phyloP scores from a whole-genome alignment of 2,329 filamentous ascomycete genomes.

The Westerdykella sp. region DNA sequence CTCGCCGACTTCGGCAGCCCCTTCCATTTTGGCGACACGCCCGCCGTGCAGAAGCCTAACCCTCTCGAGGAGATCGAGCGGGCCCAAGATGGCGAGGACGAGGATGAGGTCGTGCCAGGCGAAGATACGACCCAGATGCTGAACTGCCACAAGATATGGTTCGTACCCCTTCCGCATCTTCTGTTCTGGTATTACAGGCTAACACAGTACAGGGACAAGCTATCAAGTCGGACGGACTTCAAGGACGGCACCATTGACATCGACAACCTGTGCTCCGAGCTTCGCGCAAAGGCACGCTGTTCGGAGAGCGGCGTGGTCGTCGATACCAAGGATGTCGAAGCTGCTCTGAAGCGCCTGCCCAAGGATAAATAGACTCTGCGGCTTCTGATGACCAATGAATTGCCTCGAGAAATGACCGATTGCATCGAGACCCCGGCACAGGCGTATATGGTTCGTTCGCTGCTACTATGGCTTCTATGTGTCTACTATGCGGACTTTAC shows the following conservation, averaged over 20 bases:
- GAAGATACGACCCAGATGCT: constrained; percentile 60
- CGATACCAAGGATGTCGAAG: constrained; percentile 80
- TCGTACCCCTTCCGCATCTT: constrained; percentile 37
- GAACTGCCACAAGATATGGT: constrained; percentile 92
- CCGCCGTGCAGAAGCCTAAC: constrained; percentile 48
- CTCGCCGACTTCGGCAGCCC: constrained; percentile 71
- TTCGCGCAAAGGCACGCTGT: constrained; percentile 93
- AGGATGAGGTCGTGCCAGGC: constrained; percentile 53
- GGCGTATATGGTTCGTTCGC: constrained; percentile 7
- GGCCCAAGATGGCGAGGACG: constrained; percentile 62
- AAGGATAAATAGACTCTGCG: constrained; percentile 20
- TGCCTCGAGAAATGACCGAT: constrained; percentile 6
- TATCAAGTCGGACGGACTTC: constrained; percentile 81
- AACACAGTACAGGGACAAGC: constrained; percentile 66
- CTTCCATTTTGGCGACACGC: constrained; percentile 59
- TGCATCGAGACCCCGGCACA: constrained; percentile 11
- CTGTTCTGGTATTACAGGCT: constrained; percentile 27
- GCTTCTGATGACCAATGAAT: neutral
- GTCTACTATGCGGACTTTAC: neutral
- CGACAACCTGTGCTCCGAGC: constrained; percentile 83
- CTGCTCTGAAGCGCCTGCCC: constrained; percentile 42
- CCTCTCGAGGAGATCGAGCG: constrained; percentile 74
- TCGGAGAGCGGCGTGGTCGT: constrained; percentile 87
- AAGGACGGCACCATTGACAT: constrained; percentile 89
- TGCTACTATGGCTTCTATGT: neutral